Percentiles rank a stretch among this genome's conserved stretches.
Evolutionary conservation across 73 alveolate species (phyloP).

Genomic region (Paramecium sexaurelia): DNA sequence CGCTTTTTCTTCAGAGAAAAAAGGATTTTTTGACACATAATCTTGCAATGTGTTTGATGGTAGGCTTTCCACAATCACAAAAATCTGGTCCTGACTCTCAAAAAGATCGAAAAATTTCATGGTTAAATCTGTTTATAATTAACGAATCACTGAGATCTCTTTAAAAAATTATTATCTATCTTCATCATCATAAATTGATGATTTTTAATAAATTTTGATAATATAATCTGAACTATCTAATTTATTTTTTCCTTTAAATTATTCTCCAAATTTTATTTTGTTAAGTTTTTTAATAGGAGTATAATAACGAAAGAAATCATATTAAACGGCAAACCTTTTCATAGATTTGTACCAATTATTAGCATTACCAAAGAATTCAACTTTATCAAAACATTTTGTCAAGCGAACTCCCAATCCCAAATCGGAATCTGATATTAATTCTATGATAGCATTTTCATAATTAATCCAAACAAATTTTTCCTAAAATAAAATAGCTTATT

Average conservation of each 20-base stretch:
- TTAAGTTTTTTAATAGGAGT: background rate
- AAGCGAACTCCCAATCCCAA: background rate
- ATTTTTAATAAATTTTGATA: background rate
- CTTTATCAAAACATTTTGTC: background rate
- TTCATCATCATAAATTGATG: background rate
- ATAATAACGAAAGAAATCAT: background rate
- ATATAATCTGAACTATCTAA: background rate
- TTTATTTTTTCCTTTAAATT: background rate
- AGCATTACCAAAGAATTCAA: slow-evolving; percentile 33
- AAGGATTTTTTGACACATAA: background rate
- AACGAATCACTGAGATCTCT: background rate
- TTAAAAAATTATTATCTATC: background rate
- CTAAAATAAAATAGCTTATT: background rate
- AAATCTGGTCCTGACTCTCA: slow-evolving; percentile 41
- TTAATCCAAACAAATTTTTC: background rate
- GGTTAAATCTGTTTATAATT: background rate
- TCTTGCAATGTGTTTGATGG: background rate
- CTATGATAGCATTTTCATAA: background rate
- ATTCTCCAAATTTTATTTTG: background rate
- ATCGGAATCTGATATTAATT: background rate
- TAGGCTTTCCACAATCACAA: slow-evolving; percentile 2
- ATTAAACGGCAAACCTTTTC: slow-evolving; percentile 9
- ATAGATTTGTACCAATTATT: background rate
- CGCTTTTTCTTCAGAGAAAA: slow-evolving; percentile 44
- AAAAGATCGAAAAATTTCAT: slow-evolving; percentile 52